Conservation (phyloP, 2,329 filamentous ascomycete genomes). For the Harringtonia lauricola region DNA sequence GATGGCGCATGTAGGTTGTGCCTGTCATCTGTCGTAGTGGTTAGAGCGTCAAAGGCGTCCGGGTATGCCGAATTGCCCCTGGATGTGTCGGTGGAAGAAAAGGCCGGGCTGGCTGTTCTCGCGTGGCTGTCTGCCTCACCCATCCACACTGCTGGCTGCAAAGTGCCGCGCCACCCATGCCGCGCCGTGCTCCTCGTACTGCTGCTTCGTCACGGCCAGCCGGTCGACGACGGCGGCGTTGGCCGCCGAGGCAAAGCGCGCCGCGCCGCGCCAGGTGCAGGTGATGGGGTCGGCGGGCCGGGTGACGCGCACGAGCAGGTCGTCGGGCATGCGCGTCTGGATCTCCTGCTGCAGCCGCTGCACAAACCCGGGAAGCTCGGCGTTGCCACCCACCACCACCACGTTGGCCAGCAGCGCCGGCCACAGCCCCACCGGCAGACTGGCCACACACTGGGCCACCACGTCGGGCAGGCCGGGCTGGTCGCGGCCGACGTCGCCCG, state of each 20-base stretch:
- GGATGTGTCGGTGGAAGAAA: too few species aligned
- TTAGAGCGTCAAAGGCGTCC: too few species aligned
- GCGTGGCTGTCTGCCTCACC: neutral
- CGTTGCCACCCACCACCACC: constrained; percentile 78
- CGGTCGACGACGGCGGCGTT: constrained; percentile 55
- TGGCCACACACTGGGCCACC: constrained; percentile 67
- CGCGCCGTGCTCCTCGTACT: constrained; percentile 81
- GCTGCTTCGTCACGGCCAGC: constrained; percentile 69
- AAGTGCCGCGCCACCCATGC: constrained; percentile 67
- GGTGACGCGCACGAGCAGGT: constrained; percentile 66
- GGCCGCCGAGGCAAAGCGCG: constrained; percentile 56
- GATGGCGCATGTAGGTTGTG: too few species aligned
- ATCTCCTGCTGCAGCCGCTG: constrained; percentile 69
- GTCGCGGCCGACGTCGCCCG: constrained; percentile 67
- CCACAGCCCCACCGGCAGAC: constrained; percentile 72
- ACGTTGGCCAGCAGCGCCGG: constrained; percentile 78
- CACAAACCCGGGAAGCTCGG: constrained; percentile 69
- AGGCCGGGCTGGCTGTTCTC: too few species aligned
- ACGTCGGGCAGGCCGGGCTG: constrained; percentile 74
- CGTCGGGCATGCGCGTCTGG: constrained; percentile 58
- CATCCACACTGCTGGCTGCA: constrained; percentile 24
- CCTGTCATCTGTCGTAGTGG: too few species aligned
- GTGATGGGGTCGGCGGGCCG: constrained; percentile 62
- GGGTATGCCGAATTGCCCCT: too few species aligned
- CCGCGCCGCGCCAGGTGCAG: constrained; percentile 79